Conservation (phyloP, 805 yeast species). For the Yamadazyma tumulicola region DNA sequence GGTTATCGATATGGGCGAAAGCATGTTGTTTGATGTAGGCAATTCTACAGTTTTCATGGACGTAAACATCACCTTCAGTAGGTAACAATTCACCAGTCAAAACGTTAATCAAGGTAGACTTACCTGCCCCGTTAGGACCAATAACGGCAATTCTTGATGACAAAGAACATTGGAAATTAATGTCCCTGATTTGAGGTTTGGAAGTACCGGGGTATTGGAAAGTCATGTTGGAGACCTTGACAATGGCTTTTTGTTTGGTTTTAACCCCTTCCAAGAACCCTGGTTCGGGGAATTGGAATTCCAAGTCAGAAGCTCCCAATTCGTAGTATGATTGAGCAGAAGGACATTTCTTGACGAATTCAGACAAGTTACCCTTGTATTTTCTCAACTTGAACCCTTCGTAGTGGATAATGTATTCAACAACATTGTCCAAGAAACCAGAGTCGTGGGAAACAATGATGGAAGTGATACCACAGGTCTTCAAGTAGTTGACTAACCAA, state of each 20-base stretch:
- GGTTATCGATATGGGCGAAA: slow-evolving; percentile 98
- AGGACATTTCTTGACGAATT: slow-evolving; percentile 98
- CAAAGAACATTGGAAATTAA: slow-evolving; percentile 97
- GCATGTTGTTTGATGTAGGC: slow-evolving; percentile 99
- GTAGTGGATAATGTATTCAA: slow-evolving; percentile 98
- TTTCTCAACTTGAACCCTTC: slow-evolving; percentile 99
- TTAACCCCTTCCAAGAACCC: slow-evolving; percentile 99
- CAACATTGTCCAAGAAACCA: slow-evolving; percentile 96
- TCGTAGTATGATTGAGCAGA: slow-evolving; percentile 98
- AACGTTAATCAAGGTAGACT: slow-evolving; percentile 97
- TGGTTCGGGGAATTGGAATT: slow-evolving; percentile 98
- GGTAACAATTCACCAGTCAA: slow-evolving; percentile 99
- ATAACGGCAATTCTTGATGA: slow-evolving; percentile 99
- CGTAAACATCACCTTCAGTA: slow-evolving; percentile 97
- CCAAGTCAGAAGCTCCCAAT: slow-evolving; percentile 96
- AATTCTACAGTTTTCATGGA: slow-evolving; percentile 99
- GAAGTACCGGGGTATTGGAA: slow-evolving; percentile 99
- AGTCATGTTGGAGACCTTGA: slow-evolving; percentile 93
- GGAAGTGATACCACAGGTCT: slow-evolving; percentile 97
- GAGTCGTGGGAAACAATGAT: slow-evolving; percentile 99
- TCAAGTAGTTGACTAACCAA: slow-evolving; percentile 99
- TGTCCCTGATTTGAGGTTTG: slow-evolving; percentile 89
- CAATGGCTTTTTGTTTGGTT: slow-evolving; percentile 99
- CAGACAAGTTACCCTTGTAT: slow-evolving; percentile 99
- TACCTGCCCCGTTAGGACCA: slow-evolving; percentile 99